Conservation (phyloP, 108 stramenopile genomes). For the Discostella stelligeroides region DNA sequence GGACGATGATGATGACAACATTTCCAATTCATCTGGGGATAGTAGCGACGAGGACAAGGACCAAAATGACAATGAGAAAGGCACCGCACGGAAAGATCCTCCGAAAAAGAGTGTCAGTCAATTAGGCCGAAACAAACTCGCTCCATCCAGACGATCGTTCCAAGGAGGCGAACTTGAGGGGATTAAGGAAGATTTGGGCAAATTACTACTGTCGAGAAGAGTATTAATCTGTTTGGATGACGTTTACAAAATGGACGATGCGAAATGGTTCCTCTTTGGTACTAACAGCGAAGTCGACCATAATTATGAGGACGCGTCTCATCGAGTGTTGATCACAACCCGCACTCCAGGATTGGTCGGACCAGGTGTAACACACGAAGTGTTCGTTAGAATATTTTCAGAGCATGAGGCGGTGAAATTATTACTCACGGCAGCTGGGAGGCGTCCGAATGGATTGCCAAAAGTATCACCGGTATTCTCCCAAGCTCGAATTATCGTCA, state of each 20-base stretch:
- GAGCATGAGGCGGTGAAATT: slow-evolving; percentile 90
- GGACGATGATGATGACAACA: slow-evolving; percentile 43
- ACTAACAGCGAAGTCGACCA: slow-evolving; percentile 38
- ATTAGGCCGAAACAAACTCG: slow-evolving; percentile 44
- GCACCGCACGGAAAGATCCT: background rate
- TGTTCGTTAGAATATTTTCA: slow-evolving; percentile 86
- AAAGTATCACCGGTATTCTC: slow-evolving; percentile 82
- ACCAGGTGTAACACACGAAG: slow-evolving; percentile 75
- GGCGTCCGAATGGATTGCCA: slow-evolving; percentile 78
- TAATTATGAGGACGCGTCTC: slow-evolving; percentile 57
- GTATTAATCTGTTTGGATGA: slow-evolving; percentile 86
- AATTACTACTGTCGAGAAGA: slow-evolving; percentile 60
- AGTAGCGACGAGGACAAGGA: slow-evolving; percentile 21
- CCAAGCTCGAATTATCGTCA: slow-evolving; percentile 83
- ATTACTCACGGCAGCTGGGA: slow-evolving; percentile 78
- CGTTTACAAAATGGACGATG: slow-evolving; percentile 86
- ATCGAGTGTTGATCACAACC: slow-evolving; percentile 77
- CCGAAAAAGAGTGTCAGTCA: slow-evolving; percentile 14
- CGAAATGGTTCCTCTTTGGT: slow-evolving; percentile 90
- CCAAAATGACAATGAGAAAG: background rate
- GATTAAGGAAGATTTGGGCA: slow-evolving; percentile 80
- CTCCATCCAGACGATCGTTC: slow-evolving; percentile 69
- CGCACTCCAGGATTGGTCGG: slow-evolving; percentile 77
- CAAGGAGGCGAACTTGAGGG: slow-evolving; percentile 85
- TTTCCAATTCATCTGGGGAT: slow-evolving; percentile 27